These are phyloP conservation scores for Debaryomyces sp. DNA, from an alignment of 1,139 yeast species.

Conservation along the genomic window DNA sequence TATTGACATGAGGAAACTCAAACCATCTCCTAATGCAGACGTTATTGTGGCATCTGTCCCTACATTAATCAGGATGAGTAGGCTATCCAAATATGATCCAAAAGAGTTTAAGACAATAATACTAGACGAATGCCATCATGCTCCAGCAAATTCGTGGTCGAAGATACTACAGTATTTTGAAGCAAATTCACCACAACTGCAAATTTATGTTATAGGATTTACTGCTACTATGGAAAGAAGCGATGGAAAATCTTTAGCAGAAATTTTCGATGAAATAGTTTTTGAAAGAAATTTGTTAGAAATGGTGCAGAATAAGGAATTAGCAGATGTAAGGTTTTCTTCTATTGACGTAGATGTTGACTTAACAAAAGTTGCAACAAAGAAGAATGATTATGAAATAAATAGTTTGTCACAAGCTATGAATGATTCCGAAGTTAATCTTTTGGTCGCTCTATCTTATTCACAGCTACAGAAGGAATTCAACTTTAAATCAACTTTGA, in stretches of 20 bases:
- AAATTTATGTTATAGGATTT: conserved; percentile 72
- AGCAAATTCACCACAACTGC: conserved; percentile 45
- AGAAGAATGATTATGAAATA: conserved; percentile 57
- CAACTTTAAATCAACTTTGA: conserved; percentile 60
- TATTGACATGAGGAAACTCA: conserved; percentile 70
- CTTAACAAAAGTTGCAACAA: conserved; percentile 31
- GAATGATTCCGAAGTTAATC: conserved; percentile 56
- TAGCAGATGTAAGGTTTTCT: conserved; percentile 70
- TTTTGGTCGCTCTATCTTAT: conserved; percentile 63
- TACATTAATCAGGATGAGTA: conserved; percentile 50
- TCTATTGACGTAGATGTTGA: conserved; percentile 51
- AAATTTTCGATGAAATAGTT: conserved; percentile 72
- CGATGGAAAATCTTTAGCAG: conserved; percentile 63
- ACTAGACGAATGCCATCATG: conserved; percentile 93
- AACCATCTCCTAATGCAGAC: conserved; percentile 50
- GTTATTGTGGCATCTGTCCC: conserved; percentile 81
- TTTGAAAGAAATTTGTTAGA: conserved; percentile 67
- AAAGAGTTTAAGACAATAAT: conserved; percentile 68
- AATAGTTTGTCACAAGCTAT: conserved; percentile 55
- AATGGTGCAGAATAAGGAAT: conserved; percentile 69
- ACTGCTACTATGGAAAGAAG: conserved; percentile 79
- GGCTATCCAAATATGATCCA: conserved; percentile 61
- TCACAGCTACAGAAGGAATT: conserved; percentile 38
- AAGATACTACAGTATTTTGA: conserved; percentile 61
- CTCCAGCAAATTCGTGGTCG: conserved; percentile 72